These are phyloP conservation scores for Mycothermus thermophilus DNA, from an alignment of 495 filamentous ascomycete genomes.

Conservation along the genomic window DNA sequence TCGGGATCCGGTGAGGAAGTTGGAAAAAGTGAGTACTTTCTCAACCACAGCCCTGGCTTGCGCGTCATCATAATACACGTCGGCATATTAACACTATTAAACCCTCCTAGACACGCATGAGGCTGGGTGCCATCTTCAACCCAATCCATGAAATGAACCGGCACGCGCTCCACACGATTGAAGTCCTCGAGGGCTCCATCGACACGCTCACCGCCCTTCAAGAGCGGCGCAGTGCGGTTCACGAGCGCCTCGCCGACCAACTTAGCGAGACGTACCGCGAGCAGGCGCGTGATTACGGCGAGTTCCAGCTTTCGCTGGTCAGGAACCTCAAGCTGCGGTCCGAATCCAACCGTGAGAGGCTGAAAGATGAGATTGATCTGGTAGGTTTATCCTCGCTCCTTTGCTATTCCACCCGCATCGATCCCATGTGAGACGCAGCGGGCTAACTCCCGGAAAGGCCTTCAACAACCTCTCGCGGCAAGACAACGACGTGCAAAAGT, in stretches of 20 bases:
- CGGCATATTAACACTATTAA: background rate
- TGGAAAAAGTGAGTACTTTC: conserved; percentile 9
- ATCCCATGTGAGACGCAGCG: too few species aligned
- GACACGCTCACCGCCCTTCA: conserved; percentile 9
- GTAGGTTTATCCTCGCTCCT: conserved; percentile 1
- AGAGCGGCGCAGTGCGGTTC: conserved; percentile 1
- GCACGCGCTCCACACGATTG: conserved; percentile 12
- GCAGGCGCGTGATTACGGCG: conserved; percentile 9
- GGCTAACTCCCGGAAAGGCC: too few species aligned
- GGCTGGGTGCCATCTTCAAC: conserved; percentile 7
- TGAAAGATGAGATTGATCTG: conserved; percentile 12
- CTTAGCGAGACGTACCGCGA: conserved; percentile 7
- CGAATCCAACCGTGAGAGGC: conserved; percentile 10
- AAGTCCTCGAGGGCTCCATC: conserved; percentile 9
- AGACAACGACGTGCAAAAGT: conserved; percentile 32
- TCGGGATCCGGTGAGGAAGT: conserved; percentile 10
- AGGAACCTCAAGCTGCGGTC: conserved; percentile 10
- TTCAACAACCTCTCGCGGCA: conserved; percentile 14
- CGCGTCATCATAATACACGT: background rate
- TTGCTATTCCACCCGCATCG: background rate
- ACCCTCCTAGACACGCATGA: conserved; percentile 6
- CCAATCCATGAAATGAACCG: conserved; percentile 12
- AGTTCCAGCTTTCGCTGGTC: conserved; percentile 12
- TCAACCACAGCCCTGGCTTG: background rate
- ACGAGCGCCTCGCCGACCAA: background rate